A percentile compares a stretch with the other conserved stretches of the same genome.
These are phyloP conservation scores for Peziza echinospora DNA, from an alignment of 495 filamentous ascomycete genomes.

Conservation along the genomic window DNA sequence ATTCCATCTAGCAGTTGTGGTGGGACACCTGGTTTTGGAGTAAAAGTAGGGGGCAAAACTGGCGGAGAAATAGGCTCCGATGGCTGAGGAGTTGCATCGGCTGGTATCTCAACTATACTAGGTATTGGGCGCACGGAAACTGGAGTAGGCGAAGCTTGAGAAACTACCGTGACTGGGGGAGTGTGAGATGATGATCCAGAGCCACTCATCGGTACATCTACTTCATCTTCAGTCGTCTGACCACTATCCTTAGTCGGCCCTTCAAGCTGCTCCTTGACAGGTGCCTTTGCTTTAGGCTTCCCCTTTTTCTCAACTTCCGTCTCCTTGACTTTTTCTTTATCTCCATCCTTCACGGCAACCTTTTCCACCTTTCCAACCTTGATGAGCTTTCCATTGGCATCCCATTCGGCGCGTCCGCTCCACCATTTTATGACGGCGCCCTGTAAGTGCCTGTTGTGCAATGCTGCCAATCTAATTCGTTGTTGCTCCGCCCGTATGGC, in stretches of 20 bases:
- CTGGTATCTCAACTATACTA: not conserved
- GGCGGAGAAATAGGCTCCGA: no score
- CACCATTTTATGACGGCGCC: constrained; percentile 84
- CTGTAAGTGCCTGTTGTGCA: constrained; percentile 65
- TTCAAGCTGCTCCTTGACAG: constrained; percentile 13
- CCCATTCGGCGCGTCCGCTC: constrained; percentile 67
- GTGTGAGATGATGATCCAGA: no score
- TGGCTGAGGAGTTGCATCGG: no score
- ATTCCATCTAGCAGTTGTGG: constrained; percentile 11
- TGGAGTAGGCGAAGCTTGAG: no score
- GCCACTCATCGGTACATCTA: no score
- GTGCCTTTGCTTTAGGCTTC: constrained; percentile 10
- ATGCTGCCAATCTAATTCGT: constrained; percentile 54
- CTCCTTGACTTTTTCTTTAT: constrained; percentile 8
- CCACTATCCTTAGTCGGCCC: constrained; percentile 7
- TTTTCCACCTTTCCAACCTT: constrained; percentile 38
- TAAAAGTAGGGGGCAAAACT: no score
- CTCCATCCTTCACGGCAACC: constrained; percentile 13
- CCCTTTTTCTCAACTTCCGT: constrained; percentile 12
- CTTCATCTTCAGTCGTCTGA: constrained; percentile 11
- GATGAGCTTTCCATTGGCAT: constrained; percentile 48
- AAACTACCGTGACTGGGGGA: no score
- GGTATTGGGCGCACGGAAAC: not conserved
- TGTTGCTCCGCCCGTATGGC: constrained; percentile 65
- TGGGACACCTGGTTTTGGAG: not conserved